Conservation (phyloP, 176 grass and related monocot species). For the Saccharum spontaneum region DNA sequence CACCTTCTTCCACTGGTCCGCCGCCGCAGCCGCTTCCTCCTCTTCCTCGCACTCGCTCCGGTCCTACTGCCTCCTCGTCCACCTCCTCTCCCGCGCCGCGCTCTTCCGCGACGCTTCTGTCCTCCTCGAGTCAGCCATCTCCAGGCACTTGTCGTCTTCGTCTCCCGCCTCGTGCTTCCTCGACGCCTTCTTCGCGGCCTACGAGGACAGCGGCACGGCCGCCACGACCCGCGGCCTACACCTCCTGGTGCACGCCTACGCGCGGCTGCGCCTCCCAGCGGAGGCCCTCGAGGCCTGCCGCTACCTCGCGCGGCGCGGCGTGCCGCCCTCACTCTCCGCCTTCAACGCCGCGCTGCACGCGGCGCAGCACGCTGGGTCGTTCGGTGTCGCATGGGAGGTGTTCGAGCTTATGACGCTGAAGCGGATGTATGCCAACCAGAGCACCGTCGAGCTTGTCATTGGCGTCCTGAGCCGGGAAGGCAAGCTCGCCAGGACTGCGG, state of each 20-base stretch:
- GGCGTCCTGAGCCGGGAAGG: slow-evolving; percentile 71
- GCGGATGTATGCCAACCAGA: slow-evolving; percentile 69
- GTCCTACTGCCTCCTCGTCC: slow-evolving; percentile 69
- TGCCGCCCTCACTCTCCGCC: slow-evolving; percentile 56
- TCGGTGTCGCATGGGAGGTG: slow-evolving; percentile 73
- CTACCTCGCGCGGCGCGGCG: slow-evolving; percentile 49
- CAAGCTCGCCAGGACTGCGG: slow-evolving; percentile 36
- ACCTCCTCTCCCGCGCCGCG: slow-evolving; percentile 71
- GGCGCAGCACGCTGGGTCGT: slow-evolving; percentile 35
- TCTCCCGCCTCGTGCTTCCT: slow-evolving; percentile 18
- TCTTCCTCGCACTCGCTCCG: slow-evolving; percentile 31
- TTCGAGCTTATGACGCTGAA: slow-evolving; percentile 84
- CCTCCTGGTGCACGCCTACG: slow-evolving; percentile 81
- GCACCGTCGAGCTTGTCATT: slow-evolving; percentile 61
- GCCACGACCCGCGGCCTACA: slow-evolving; percentile 58
- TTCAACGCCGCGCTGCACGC: slow-evolving; percentile 68
- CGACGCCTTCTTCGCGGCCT: slow-evolving; percentile 57
- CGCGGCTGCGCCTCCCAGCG: slow-evolving; percentile 48
- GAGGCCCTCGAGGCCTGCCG: slow-evolving; percentile 65
- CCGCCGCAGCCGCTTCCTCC: not conserved
- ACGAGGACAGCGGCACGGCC: slow-evolving; percentile 54
- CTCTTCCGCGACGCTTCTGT: slow-evolving; percentile 52
- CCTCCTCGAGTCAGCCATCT: slow-evolving; percentile 55
- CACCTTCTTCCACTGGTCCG: slow-evolving; percentile 75
- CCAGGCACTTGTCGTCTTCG: slow-evolving; percentile 23